These are phyloP conservation scores for Ogataea pilisensis DNA, from an alignment of 805 yeast species.

Conservation along the genomic window DNA sequence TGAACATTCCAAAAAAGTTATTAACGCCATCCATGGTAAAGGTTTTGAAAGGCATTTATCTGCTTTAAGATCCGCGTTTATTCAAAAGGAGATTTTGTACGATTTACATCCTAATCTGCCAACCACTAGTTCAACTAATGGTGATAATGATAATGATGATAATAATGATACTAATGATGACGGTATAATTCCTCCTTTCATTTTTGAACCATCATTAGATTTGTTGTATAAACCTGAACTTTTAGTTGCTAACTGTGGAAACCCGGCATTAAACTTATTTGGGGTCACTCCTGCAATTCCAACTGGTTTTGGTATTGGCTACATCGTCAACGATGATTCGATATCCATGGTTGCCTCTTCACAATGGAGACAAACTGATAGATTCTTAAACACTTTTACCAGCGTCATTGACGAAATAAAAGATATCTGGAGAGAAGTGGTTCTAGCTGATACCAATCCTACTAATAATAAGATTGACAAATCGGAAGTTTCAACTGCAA, in stretches of 20 bases:
- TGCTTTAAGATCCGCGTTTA: slow-evolving; percentile 55
- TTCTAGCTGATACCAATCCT: slow-evolving; percentile 4
- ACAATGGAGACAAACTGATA: slow-evolving; percentile 55
- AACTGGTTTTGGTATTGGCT: slow-evolving; percentile 57
- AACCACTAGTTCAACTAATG: slow-evolving; percentile 18
- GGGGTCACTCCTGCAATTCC: slow-evolving; percentile 60
- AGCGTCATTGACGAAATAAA: slow-evolving; percentile 46
- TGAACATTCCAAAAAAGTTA: slow-evolving; percentile 46
- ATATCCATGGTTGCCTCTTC: slow-evolving; percentile 49
- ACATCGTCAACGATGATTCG: slow-evolving; percentile 48
- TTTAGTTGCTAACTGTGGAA: slow-evolving; percentile 53
- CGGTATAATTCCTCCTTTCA: slow-evolving; percentile 35
- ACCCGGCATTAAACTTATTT: slow-evolving; percentile 53
- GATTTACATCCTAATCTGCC: slow-evolving; percentile 42
- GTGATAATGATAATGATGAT: too few species aligned
- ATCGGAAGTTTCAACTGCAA: neutral
- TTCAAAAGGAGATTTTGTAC: slow-evolving; percentile 44
- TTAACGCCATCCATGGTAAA: slow-evolving; percentile 51
- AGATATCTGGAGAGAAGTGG: slow-evolving; percentile 29
- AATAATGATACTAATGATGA: too few species aligned
- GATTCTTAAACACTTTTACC: slow-evolving; percentile 50
- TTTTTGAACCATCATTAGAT: slow-evolving; percentile 40
- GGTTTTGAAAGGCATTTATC: slow-evolving; percentile 74
- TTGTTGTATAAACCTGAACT: slow-evolving; percentile 34
- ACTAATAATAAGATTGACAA: slow-evolving; percentile 2